Percentiles rank a stretch among this genome's conserved stretches.
Evolutionary conservation across 768 basidiomycete genomes (phyloP).

Genomic region (Lactifluus rugatus): DNA sequence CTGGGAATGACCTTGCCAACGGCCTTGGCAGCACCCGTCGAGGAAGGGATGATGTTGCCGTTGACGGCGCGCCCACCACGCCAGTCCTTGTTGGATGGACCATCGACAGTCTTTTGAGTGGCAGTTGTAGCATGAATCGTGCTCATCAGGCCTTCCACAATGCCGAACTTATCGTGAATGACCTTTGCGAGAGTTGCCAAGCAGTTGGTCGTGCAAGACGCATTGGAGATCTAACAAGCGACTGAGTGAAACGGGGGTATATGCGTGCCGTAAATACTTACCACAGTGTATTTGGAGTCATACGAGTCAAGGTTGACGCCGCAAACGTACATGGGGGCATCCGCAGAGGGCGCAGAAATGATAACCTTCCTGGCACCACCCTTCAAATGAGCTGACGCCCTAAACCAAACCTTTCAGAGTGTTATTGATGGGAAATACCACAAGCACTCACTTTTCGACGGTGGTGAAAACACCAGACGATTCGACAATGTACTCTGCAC

Average conservation of each 20-base stretch:
- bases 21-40: slow-evolving; percentile 98
- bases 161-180: slow-evolving; percentile 93
- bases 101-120: slow-evolving; percentile 92
- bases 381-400: slow-evolving; percentile 87
- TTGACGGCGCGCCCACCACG: slow-evolving; percentile 92
- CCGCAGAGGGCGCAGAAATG: slow-evolving; percentile 97
- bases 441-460: slow-evolving; percentile 56
- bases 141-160: slow-evolving; percentile 97
- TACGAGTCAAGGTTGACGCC: slow-evolving; percentile 95
- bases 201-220: slow-evolving; percentile 99
- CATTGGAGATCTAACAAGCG: slow-evolving; percentile 75
- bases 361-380: slow-evolving; percentile 99
- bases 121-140: slow-evolving; percentile 97
- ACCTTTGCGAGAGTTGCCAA: slow-evolving; percentile 98
- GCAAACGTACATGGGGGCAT: slow-evolving; percentile 89
- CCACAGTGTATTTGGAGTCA: slow-evolving; percentile 79
- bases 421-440: too few species aligned
- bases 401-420: slow-evolving; percentile 23
- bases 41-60: slow-evolving; percentile 99
- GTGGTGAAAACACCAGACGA: slow-evolving; percentile 99
- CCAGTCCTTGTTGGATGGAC: slow-evolving; percentile 94
- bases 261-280: slow-evolving; percentile 31
- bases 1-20: slow-evolving; percentile 96
- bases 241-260: background rate
- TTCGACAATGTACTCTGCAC: slow-evolving; percentile 92